Percentiles rank a stretch among this genome's conserved stretches.
These are phyloP conservation scores for Aeschynomene evenia DNA, from an alignment of 306 rosid species.

Conservation along the genomic window DNA sequence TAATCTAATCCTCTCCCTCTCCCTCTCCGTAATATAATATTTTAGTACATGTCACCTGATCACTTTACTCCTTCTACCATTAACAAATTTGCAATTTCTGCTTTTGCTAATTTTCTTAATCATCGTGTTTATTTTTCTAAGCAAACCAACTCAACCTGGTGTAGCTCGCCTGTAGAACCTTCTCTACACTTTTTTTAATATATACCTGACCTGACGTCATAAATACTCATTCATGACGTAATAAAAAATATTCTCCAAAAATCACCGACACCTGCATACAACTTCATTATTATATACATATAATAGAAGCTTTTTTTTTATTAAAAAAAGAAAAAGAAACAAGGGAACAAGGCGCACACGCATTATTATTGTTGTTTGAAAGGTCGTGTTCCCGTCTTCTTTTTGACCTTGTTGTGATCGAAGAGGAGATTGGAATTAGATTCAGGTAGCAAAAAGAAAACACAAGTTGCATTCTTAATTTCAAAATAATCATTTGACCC, in stretches of 20 bases:
- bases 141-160: not conserved
- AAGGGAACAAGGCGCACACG: not conserved
- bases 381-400: constrained; percentile 1
- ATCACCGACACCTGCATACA: not conserved
- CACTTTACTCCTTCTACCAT: constrained; percentile 15
- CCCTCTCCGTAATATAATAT: too few relatives aligned
- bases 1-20: constrained; percentile 21
- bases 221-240: constrained; percentile 23
- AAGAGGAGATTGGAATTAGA: constrained; percentile 43
- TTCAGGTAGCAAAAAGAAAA: constrained; percentile 38
- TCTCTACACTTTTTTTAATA: not conserved
- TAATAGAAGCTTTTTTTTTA: too few relatives aligned
- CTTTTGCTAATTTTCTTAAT: not conserved
- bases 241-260: not conserved
- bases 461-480: constrained; percentile 42
- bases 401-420: constrained; percentile 40
- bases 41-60: constrained; percentile 23
- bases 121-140: constrained; percentile 17
- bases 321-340: not conserved
- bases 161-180: not conserved
- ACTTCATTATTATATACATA: too few relatives aligned
- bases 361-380: not conserved
- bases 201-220: constrained; percentile 3
- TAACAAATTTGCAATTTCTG: not conserved
- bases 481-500: constrained; percentile 40